These are phyloP conservation scores for Chlorella ohadii DNA, from an alignment of 139 green algal species.

Conservation along the genomic window DNA sequence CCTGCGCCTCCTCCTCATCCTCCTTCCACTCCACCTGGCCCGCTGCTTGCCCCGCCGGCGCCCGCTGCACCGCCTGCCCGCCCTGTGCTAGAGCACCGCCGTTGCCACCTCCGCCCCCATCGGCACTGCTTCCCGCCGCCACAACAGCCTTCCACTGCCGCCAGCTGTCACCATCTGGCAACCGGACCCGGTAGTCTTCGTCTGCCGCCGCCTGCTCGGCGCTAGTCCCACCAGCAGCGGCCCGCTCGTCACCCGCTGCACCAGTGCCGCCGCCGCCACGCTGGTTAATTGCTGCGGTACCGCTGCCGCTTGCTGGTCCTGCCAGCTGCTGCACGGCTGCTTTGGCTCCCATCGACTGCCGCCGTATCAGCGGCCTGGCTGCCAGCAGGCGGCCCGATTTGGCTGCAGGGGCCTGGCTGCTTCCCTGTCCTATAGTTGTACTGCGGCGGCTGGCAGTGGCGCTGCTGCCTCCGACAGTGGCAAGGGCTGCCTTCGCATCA, in stretches of 20 bases:
- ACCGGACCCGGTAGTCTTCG: too few relatives aligned
- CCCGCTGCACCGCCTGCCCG: too few relatives aligned
- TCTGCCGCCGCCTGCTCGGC: too few relatives aligned
- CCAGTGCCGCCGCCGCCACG: background rate
- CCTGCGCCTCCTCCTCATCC: slow-evolving; percentile 34
- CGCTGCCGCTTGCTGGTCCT: background rate
- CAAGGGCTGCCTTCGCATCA: background rate
- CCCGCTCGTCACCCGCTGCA: background rate
- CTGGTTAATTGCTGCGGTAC: background rate
- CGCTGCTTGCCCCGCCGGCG: too few relatives aligned
- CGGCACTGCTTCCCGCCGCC: background rate
- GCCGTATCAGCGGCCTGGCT: slow-evolving; percentile 4
- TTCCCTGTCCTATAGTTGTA: background rate
- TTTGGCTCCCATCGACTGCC: background rate
- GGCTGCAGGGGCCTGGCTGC: background rate
- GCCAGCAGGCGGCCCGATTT: background rate
- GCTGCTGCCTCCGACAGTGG: slow-evolving; percentile 10
- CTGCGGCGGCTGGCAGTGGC: too few relatives aligned
- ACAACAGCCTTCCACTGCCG: background rate
- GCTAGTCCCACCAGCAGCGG: background rate
- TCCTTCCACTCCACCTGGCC: background rate
- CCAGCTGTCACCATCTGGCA: background rate
- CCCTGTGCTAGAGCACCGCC: too few relatives aligned
- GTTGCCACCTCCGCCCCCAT: background rate
- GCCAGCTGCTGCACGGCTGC: background rate